Evolutionary conservation across 345 rosid species (phyloP).

Genomic region (Eucalyptus regnans): DNA sequence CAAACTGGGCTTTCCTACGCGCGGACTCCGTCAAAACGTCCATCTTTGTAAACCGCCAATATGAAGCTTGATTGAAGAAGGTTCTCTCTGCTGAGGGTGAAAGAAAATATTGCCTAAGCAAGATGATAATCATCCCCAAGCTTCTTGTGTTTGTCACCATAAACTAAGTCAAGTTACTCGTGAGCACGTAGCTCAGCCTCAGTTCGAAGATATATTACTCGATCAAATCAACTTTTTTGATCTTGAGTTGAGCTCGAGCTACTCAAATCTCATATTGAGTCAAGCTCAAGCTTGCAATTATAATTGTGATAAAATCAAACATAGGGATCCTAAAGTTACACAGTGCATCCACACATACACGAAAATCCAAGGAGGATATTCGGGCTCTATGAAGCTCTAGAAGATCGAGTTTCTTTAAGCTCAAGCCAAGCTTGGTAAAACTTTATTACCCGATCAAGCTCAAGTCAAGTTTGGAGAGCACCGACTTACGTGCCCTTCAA

Average conservation of each 20-base stretch:
- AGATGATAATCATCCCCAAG: neutral
- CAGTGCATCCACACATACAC: neutral
- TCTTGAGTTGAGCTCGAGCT: neutral
- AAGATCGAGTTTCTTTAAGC: neutral
- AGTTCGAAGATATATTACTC: neutral
- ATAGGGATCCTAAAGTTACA: neutral
- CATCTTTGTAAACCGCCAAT: neutral
- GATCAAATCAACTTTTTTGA: neutral
- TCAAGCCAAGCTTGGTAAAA: neutral
- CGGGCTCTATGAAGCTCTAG: neutral
- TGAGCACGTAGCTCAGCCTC: neutral
- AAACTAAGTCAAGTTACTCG: neutral
- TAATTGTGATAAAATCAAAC: neutral
- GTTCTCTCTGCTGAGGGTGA: neutral
- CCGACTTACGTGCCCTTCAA: neutral
- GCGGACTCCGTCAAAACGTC: neutral
- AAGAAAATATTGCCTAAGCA: neutral
- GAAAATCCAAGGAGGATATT: neutral
- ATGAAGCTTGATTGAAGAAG: neutral
- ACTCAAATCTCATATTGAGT: neutral
- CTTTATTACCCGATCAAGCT: neutral
- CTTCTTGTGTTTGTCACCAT: neutral
- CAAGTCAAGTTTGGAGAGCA: neutral
- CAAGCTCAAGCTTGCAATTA: neutral
- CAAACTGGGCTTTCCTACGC: neutral